Percentiles rank a stretch among this genome's conserved stretches.
Conservation (phyloP, 371 early-diverging fungal genomes). For the Mortierella sp. region DNA sequence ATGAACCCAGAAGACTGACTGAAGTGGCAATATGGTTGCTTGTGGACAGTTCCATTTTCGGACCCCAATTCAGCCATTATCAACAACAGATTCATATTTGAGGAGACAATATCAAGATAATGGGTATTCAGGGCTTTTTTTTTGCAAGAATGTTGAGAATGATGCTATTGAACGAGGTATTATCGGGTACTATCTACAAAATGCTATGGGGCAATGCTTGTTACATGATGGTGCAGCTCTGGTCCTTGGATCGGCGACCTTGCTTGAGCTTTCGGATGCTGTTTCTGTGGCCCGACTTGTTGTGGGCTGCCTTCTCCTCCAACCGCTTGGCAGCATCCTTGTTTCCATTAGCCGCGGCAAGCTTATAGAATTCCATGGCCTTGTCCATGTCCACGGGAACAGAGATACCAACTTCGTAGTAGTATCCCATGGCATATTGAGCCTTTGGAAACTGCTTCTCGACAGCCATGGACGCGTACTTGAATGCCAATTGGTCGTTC, state of each 20-base stretch:
- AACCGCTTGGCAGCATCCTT: slow-evolving; percentile 65
- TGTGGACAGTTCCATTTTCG: no score
- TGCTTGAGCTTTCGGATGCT: slow-evolving; percentile 34
- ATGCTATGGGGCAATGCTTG: background rate
- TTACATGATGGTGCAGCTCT: slow-evolving; percentile 46
- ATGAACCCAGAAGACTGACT: no score
- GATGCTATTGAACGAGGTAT: background rate
- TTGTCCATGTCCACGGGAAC: slow-evolving; percentile 70
- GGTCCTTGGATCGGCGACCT: slow-evolving; percentile 13
- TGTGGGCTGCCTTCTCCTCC: slow-evolving; percentile 16
- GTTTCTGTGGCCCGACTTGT: slow-evolving; percentile 21
- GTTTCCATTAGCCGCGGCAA: slow-evolving; percentile 66
- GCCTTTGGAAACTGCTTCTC: slow-evolving; percentile 87
- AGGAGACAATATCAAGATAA: background rate
- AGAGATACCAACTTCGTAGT: slow-evolving; percentile 90
- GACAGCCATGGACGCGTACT: slow-evolving; percentile 89
- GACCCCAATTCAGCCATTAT: no score
- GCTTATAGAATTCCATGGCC: slow-evolving; percentile 84
- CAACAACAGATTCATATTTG: background rate
- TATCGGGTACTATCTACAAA: background rate
- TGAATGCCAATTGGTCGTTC: slow-evolving; percentile 90
- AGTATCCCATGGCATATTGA: slow-evolving; percentile 95
- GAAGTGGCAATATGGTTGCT: no score
- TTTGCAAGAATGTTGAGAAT: no score
- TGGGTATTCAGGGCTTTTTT: no score